phyloP scores from a whole-genome alignment of 306 rosid genomes.

The Lagenaria siceraria region DNA sequence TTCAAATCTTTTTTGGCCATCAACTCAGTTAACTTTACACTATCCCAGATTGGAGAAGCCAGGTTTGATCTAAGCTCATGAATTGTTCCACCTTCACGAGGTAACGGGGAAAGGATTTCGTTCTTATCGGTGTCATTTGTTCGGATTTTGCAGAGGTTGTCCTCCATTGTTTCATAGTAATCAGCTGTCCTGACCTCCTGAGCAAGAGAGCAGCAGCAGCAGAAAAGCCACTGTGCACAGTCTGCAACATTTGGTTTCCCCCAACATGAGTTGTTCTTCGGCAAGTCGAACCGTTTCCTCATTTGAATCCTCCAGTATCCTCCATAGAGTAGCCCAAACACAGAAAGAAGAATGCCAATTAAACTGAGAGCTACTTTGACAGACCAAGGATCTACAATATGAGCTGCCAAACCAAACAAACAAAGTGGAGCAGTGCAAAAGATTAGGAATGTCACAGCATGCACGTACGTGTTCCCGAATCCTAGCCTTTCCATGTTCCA shows the following conservation, averaged over 20 bases:
- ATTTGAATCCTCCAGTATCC: constrained; percentile 56
- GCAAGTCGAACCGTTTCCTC: constrained; percentile 36
- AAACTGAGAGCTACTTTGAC: constrained; percentile 20
- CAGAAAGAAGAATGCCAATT: constrained; percentile 24
- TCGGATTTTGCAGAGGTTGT: constrained; percentile 14
- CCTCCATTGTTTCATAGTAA: constrained; percentile 24
- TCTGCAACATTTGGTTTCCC: constrained; percentile 32
- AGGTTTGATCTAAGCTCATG: constrained; percentile 13
- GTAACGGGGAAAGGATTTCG: constrained; percentile 21
- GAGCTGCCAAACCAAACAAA: constrained; percentile 37
- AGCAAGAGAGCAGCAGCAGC: constrained; percentile 53
- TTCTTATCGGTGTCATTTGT: background rate
- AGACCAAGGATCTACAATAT: constrained; percentile 22
- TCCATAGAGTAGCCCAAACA: constrained; percentile 42
- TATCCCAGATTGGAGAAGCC: constrained; percentile 12
- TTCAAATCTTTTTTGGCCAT: constrained; percentile 7
- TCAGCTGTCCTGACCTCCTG: constrained; percentile 45
- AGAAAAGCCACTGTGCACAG: constrained; percentile 39
- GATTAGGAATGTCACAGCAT: constrained; percentile 29
- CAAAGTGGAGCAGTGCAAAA: constrained; percentile 42
- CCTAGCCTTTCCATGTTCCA: constrained; percentile 44
- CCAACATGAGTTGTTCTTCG: constrained; percentile 21
- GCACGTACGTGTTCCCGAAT: constrained; percentile 44
- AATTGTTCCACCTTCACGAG: constrained; percentile 20
- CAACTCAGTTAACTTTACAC: constrained; percentile 16